These are phyloP conservation scores for Tagetes patula DNA, from an alignment of 129 eudicot genomes.

Conservation along the genomic window DNA sequence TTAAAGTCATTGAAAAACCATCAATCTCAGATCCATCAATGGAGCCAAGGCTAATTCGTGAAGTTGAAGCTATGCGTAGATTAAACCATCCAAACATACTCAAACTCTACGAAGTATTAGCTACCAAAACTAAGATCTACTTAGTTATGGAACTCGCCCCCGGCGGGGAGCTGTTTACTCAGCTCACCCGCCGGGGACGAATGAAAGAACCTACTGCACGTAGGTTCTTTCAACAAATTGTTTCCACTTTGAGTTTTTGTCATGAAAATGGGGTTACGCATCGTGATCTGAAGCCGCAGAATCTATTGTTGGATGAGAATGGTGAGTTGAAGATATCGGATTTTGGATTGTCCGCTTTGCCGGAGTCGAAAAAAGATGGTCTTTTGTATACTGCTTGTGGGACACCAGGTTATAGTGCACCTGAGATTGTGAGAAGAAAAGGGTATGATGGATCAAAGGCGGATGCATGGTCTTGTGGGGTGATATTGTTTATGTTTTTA, in stretches of 20 bases:
- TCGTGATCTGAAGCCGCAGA: conserved; percentile 84
- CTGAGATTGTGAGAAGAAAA: conserved; percentile 42
- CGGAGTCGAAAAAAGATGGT: conserved; percentile 48
- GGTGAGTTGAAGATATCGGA: conserved; percentile 61
- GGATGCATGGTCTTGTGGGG: conserved; percentile 94
- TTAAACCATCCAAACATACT: conserved; percentile 71
- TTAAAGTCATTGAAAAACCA: conserved; percentile 67
- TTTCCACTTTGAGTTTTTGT: conserved; percentile 66
- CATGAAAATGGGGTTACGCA: conserved; percentile 78
- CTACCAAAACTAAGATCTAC: conserved; percentile 73
- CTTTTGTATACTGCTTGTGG: conserved; percentile 46
- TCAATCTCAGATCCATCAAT: conserved; percentile 42
- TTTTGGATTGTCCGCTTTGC: conserved; percentile 78
- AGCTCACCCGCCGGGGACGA: conserved; percentile 53
- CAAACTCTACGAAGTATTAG: conserved; percentile 69
- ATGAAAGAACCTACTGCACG: conserved; percentile 62
- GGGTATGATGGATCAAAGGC: conserved; percentile 69
- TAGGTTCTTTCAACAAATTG: conserved; percentile 56
- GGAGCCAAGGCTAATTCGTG: conserved; percentile 66
- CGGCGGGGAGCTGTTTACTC: conserved; percentile 63
- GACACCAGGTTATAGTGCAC: conserved; percentile 47
- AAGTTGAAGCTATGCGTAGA: conserved; percentile 84
- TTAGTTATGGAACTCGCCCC: conserved; percentile 90
- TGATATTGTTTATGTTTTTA: conserved; percentile 54
- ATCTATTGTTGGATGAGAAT: conserved; percentile 43